Evolutionary conservation across 2,329 filamentous ascomycete genomes (phyloP).

Genomic region (Colletotrichum spinosum): DNA sequence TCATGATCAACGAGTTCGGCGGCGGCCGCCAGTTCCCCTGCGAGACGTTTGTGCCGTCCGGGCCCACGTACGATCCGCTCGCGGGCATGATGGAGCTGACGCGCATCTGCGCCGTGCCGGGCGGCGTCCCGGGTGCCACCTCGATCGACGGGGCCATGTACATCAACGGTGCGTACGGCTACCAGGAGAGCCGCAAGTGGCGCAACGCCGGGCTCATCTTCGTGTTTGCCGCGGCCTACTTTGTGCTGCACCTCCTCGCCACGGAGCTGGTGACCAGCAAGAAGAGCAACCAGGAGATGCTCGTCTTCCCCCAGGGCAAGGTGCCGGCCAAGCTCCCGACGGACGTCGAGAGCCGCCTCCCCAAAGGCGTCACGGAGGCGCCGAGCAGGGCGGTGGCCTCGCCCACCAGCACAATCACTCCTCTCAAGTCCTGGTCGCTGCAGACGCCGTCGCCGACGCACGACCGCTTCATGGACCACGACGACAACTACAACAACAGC

Average conservation of each 20-base stretch:
- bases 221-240: constrained; percentile 9
- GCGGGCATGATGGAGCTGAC: constrained; percentile 1
- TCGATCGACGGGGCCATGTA: constrained; percentile 27
- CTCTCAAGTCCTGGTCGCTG: background rate
- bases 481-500: too few species aligned
- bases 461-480: background rate
- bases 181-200: constrained; percentile 22
- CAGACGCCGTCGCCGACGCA: constrained; percentile 1
- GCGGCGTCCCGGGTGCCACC: constrained; percentile 8
- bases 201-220: constrained; percentile 31
- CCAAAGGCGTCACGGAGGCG: constrained; percentile 23
- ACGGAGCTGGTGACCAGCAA: constrained; percentile 26
- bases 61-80: constrained; percentile 38
- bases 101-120: constrained; percentile 22
- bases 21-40: constrained; percentile 28
- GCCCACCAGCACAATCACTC: background rate
- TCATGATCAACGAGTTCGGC: constrained; percentile 34
- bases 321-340: background rate
- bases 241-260: constrained; percentile 27
- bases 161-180: constrained; percentile 22
- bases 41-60: constrained; percentile 18
- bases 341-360: constrained; percentile 17
- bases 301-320: constrained; percentile 32
- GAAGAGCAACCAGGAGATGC: constrained; percentile 28
- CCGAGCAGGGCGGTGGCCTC: constrained; percentile 3